Base-by-base conservation (phyloP, 2,329 filamentous ascomycete species). In the Fonsecaea nubica region DNA sequence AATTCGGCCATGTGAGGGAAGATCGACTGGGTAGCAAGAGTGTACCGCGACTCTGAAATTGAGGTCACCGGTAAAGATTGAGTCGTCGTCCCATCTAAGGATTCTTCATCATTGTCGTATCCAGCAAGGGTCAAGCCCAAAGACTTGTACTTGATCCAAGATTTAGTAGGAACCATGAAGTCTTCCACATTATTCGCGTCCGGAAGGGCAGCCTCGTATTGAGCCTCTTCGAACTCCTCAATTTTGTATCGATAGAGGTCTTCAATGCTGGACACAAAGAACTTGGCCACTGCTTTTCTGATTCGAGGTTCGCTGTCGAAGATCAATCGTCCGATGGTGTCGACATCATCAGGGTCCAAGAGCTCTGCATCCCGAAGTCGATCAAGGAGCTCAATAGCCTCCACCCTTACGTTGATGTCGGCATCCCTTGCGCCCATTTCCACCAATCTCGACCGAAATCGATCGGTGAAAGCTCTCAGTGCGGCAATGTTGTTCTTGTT, bases 111-210 rank as follows among this genome's bases (percentile, higher is more conserved):
- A 5, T 85, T 83, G 75, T 97, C 92, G 74, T 97, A 98, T 9
- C 87, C 86, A 36, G 91, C 86, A 32, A 99, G 83, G 10, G 91
- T 90, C 77, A 97, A 92, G 2, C 91, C 92, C 13, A 99, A 83
- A 71, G 91, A 94, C 79, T 98, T 99, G 75, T 96, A 87, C 75
- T 92, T 92, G 73, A 98, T 87, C 95, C 95, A 99, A 69, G 91
- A 90, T 54, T 88, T 83, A 67, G 91, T 89, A 2, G 93, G 92
- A 1, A 88, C 87, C 61, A 91, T 89, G 68, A 88, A 91, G 70
- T 93, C 90, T 30, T 86, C 83, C 32, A 82, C 82, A 12, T 93
- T 90, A 15, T 90, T 89, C n/a, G 91, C 86, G 42, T 86, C 84
- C 1, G 87, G 87, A 8, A 88, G 87, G 8, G 88, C 82, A 74